Percentiles rank a stretch among this genome's conserved stretches.
Conservation (phyloP, 2,329 filamentous ascomycete genomes). For the Fusarium veterinarium region DNA sequence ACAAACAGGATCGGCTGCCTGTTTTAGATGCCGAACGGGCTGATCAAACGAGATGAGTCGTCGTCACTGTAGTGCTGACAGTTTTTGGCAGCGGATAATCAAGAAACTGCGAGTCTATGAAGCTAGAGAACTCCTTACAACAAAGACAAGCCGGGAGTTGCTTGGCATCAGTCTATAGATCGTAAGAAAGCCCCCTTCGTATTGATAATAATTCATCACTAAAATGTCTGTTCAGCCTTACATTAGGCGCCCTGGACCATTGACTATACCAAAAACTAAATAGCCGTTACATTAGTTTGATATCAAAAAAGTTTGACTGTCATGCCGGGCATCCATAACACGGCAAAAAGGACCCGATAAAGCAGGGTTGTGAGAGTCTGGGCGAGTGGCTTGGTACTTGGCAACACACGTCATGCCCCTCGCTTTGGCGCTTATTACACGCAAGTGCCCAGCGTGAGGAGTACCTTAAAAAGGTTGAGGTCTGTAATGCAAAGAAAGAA, state of each 20-base stretch:
- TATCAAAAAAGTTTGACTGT: not conserved
- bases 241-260: not conserved
- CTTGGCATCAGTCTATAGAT: not conserved
- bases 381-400: slow-evolving; percentile 48
- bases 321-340: slow-evolving; percentile 27
- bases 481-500: not conserved
- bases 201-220: not conserved
- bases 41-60: not conserved
- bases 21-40: not conserved
- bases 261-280: not conserved
- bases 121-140: not conserved
- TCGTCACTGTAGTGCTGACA: not conserved
- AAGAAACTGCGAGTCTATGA: not conserved
- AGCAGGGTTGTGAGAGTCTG: slow-evolving; percentile 45
- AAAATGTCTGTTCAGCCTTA: slow-evolving; percentile 13
- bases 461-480: slow-evolving; percentile 23
- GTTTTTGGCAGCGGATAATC: not conserved
- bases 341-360: slow-evolving; percentile 41
- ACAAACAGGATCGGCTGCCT: slow-evolving; percentile 4
- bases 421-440: slow-evolving; percentile 39
- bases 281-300: not conserved
- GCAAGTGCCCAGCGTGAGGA: slow-evolving; percentile 22
- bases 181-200: not conserved
- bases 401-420: slow-evolving; percentile 48
- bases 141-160: not conserved